Conservation (phyloP, 2,329 filamentous ascomycete genomes). For the Fonsecaea nubica region DNA sequence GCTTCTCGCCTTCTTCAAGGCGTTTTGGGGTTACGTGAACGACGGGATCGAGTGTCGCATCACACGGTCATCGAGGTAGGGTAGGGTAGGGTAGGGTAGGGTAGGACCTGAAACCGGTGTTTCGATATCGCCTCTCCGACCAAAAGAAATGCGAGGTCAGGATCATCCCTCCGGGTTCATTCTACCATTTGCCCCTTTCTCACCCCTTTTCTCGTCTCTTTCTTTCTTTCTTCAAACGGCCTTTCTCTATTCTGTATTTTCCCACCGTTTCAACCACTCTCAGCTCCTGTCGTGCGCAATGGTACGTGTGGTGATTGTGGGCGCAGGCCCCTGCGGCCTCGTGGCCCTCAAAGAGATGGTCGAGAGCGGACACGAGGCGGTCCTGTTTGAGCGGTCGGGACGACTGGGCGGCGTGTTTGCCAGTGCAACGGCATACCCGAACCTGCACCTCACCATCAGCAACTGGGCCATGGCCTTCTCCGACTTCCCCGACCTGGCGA, state of each 20-base stretch:
- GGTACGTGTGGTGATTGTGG: conserved; percentile 24
- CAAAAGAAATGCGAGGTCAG: not conserved
- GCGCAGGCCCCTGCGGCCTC: conserved; percentile 28
- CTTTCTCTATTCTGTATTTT: not conserved
- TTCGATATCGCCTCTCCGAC: not conserved
- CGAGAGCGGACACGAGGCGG: conserved; percentile 21
- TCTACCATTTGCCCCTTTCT: not conserved
- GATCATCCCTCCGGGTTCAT: not conserved
- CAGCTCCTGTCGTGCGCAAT: not conserved
- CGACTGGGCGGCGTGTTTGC: conserved; percentile 27
- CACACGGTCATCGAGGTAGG: not conserved
- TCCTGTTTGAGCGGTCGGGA: conserved; percentile 16
- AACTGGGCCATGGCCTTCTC: conserved; percentile 31
- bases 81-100: not conserved
- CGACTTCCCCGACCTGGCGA: conserved; percentile 25
- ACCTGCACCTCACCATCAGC: conserved; percentile 30
- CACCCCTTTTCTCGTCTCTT: not conserved
- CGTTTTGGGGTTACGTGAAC: not conserved
- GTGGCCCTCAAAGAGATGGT: conserved; percentile 28
- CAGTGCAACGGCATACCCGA: conserved; percentile 25
- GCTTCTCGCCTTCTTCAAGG: not conserved
- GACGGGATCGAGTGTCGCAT: not conserved
- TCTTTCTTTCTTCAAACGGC: not conserved
- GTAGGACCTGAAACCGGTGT: not conserved
- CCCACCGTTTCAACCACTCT: not conserved